Conservation (phyloP, 1,284 basidiomycete genomes). For the Inonotus obliquus region DNA sequence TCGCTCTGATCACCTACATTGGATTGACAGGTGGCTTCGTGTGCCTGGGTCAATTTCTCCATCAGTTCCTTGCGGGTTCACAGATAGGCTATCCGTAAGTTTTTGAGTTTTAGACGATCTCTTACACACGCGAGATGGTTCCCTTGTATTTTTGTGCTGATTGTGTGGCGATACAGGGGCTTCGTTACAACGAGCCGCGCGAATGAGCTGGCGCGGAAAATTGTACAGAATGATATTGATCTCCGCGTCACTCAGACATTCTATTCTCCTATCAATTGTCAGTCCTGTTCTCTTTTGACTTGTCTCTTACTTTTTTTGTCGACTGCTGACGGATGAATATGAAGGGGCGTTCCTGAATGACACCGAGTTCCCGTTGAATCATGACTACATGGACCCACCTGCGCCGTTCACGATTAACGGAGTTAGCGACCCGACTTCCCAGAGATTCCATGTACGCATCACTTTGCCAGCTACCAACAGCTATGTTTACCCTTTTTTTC, state of each 20-base stretch:
- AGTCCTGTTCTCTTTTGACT: constrained; percentile 19
- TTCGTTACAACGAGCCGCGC: constrained; percentile 50
- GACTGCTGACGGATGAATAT: neutral
- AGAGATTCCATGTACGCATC: constrained; percentile 46
- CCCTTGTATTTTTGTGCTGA: constrained; percentile 10
- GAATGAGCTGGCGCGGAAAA: constrained; percentile 53
- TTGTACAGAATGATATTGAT: constrained; percentile 46
- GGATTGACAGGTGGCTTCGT: constrained; percentile 48
- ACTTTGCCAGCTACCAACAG: neutral
- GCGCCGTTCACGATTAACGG: constrained; percentile 45
- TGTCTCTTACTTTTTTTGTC: neutral
- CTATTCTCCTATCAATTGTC: constrained; percentile 51
- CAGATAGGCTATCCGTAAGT: constrained; percentile 48
- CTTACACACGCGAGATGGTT: neutral
- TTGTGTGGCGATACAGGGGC: constrained; percentile 32
- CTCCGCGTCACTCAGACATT: constrained; percentile 37
- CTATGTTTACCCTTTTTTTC: neutral
- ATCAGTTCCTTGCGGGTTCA: constrained; percentile 49
- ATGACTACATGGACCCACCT: constrained; percentile 48
- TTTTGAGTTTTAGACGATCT: neutral
- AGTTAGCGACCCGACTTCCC: constrained; percentile 45
- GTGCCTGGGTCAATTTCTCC: constrained; percentile 56
- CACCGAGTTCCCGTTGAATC: constrained; percentile 38
- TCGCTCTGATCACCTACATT: neutral
- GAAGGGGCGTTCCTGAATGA: constrained; percentile 52